phyloP scores from a whole-genome alignment of 2,329 filamentous ascomycete species.

The Colletotrichum trifolii region DNA sequence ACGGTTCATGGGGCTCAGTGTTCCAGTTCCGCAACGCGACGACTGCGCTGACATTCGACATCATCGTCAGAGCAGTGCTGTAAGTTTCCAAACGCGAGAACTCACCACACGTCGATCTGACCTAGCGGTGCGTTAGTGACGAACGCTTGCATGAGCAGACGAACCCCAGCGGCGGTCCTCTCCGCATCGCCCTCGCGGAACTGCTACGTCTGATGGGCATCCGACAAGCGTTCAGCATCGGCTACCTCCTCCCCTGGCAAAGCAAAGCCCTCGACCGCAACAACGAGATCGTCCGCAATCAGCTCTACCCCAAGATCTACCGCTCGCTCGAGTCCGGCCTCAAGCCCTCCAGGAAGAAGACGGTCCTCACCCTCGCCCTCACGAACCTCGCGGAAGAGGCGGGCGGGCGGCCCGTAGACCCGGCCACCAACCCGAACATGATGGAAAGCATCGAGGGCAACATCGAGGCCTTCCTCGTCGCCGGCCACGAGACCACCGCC shows the following conservation, averaged over 20 bases:
- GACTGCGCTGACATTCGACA: conserved; percentile 36
- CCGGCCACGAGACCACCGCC: conserved; percentile 52
- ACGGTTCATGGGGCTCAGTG: conserved; percentile 21
- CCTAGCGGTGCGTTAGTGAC: conserved; percentile 40
- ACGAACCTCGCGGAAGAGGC: conserved; percentile 19
- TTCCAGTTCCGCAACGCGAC: conserved; percentile 30
- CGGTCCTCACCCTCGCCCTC: conserved; percentile 15
- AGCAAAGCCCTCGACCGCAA: conserved; percentile 22
- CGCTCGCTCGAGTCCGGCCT: conserved; percentile 14
- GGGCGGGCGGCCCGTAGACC: neutral
- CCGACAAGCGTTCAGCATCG: conserved; percentile 43
- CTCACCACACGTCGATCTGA: too few relatives aligned
- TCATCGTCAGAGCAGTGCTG: conserved; percentile 44
- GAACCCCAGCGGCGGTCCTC: conserved; percentile 6
- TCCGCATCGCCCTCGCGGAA: conserved; percentile 20
- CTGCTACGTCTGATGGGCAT: conserved; percentile 37
- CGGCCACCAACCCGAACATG: conserved; percentile 14
- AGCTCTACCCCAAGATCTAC: conserved; percentile 4
- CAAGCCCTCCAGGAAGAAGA: conserved; percentile 28
- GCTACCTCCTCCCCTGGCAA: conserved; percentile 46
- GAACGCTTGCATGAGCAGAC: conserved; percentile 45
- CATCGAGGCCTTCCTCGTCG: conserved; percentile 50
- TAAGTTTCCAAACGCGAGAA: neutral
- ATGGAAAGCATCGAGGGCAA: conserved; percentile 45
- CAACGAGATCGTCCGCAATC: conserved; percentile 2